Percentiles rank a stretch among this genome's conserved stretches.
phyloP scores from a whole-genome alignment of 1,139 yeast species.

The Meyerozyma sp. region DNA sequence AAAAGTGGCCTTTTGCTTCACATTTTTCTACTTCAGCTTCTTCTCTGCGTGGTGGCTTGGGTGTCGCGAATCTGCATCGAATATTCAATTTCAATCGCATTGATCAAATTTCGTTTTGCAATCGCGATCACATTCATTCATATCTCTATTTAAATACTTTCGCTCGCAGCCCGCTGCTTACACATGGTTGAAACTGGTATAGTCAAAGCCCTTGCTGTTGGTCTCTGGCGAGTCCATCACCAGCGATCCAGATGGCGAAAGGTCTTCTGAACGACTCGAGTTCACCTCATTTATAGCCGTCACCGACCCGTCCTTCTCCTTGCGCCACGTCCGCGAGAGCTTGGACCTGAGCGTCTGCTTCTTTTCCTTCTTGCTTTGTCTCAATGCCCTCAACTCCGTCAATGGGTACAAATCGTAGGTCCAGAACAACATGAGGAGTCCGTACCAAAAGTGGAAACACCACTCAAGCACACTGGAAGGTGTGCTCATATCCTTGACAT shows the following conservation, averaged over 20 bases:
- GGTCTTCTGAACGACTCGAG: background rate
- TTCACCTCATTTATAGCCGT: background rate
- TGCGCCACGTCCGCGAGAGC: background rate
- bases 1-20: too few relatives aligned
- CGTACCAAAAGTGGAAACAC: constrained; percentile 35
- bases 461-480: constrained; percentile 27
- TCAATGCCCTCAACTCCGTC: constrained; percentile 13
- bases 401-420: constrained; percentile 32
- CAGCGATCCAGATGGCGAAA: background rate
- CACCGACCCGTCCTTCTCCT: background rate
- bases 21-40: too few relatives aligned
- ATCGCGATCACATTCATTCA: too few relatives aligned
- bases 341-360: background rate
- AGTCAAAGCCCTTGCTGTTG: background rate
- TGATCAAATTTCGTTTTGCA: background rate
- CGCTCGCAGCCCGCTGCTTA: background rate
- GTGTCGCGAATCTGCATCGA: too few relatives aligned
- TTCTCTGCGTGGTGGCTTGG: too few relatives aligned
- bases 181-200: background rate
- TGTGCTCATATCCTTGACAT: constrained; percentile 13
- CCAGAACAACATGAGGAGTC: constrained; percentile 30
- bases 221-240: background rate
- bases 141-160: background rate
- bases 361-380: background rate
- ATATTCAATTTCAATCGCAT: too few relatives aligned